These are phyloP conservation scores for Thalassiosira livingstoniorum DNA, from an alignment of 352 stramenopile genomes.

Conservation along the genomic window DNA sequence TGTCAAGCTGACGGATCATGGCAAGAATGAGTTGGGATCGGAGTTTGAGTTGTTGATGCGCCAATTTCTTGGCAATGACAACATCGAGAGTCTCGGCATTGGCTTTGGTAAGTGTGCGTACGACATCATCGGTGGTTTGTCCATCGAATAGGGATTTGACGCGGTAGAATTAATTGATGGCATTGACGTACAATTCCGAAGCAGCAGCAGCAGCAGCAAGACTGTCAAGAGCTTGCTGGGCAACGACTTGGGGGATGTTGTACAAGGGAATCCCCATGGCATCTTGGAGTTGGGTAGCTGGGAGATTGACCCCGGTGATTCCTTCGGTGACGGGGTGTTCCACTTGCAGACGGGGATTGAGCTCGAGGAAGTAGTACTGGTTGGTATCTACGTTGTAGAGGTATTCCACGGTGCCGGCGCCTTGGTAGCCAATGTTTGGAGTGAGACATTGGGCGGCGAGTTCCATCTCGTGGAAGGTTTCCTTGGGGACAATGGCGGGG, in stretches of 20 bases:
- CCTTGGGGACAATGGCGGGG: slow-evolving; percentile 92
- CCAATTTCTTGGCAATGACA: slow-evolving; percentile 81
- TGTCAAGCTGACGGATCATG: slow-evolving; percentile 86
- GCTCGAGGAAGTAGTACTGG: slow-evolving; percentile 99
- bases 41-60: slow-evolving; percentile 74
- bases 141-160: slow-evolving; percentile 86
- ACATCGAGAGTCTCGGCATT: slow-evolving; percentile 76
- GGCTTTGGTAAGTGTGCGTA: slow-evolving; percentile 83
- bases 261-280: slow-evolving; percentile 99
- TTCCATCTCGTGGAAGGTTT: slow-evolving; percentile 99
- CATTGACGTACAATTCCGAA: slow-evolving; percentile 67
- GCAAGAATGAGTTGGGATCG: slow-evolving; percentile 75
- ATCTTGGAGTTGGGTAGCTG: slow-evolving; percentile 98
- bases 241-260: slow-evolving; percentile 95
- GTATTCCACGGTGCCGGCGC: slow-evolving; percentile 99
- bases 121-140: slow-evolving; percentile 85
- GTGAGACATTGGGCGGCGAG: slow-evolving; percentile 96
- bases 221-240: slow-evolving; percentile 70
- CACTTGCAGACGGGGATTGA: slow-evolving; percentile 99
- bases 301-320: slow-evolving; percentile 98
- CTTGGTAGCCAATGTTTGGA: slow-evolving; percentile 98
- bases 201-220: slow-evolving; percentile 68
- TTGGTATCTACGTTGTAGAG: slow-evolving; percentile 95
- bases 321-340: slow-evolving; percentile 99
- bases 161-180: slow-evolving; percentile 84